Percentiles rank a stretch among this genome's conserved stretches.
Evolutionary conservation across 176 grass and related monocot genomes (phyloP).

Genomic region (Leersia perrieri): DNA sequence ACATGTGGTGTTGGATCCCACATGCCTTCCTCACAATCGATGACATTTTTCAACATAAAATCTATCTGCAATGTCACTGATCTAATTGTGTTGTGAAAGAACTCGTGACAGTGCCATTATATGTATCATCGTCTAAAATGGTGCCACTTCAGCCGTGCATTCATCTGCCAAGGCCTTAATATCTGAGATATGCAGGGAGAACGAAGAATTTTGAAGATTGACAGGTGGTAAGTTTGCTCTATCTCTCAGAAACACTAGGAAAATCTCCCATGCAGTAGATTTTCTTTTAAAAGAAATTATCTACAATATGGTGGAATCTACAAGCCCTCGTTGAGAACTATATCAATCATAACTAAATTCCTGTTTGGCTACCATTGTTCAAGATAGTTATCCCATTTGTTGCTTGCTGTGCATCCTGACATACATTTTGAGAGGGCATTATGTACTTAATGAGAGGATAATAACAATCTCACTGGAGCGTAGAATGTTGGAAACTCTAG

Average conservation of each 20-base stretch:
- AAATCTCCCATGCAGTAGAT: not conserved
- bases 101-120: not conserved
- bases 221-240: not conserved
- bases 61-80: not conserved
- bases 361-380: not conserved
- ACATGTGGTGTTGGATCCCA: not conserved
- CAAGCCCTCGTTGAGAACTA: not conserved
- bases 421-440: not conserved
- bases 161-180: not conserved
- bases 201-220: not conserved
- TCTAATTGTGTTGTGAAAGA: not conserved
- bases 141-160: not conserved
- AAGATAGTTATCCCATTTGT: not conserved
- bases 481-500: not conserved
- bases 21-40: not conserved
- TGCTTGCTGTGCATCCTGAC: not conserved
- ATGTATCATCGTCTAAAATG: not conserved
- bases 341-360: not conserved
- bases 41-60: not conserved
- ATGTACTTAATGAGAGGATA: not conserved
- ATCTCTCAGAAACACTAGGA: not conserved
- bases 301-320: too few relatives aligned
- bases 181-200: not conserved
- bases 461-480: not conserved
- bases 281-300: too few relatives aligned